These are phyloP conservation scores for Dacryopinax primogenitus DNA, from an alignment of 768 basidiomycete genomes.

Conservation along the genomic window DNA sequence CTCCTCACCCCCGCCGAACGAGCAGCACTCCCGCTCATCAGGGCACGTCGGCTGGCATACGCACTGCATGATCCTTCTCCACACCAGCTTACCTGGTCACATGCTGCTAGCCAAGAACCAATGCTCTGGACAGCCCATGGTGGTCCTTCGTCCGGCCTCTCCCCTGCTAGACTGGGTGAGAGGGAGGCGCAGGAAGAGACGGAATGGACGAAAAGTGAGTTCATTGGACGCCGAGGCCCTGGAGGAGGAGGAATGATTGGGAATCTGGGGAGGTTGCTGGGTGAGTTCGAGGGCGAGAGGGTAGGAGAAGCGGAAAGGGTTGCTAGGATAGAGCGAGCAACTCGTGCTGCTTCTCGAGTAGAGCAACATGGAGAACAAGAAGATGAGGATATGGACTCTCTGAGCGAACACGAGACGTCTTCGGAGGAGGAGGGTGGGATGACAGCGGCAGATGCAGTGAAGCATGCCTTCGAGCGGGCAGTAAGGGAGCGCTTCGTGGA, in stretches of 20 bases:
- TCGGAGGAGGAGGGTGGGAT: background rate
- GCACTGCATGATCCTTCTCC: background rate
- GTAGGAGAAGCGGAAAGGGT: background rate
- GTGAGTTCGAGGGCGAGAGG: background rate
- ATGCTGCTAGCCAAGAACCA: background rate
- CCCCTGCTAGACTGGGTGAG: background rate
- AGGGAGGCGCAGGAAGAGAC: background rate
- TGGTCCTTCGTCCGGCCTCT: background rate
- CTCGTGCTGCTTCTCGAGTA: background rate
- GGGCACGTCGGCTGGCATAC: background rate
- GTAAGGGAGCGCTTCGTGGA: background rate
- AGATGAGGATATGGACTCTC: background rate
- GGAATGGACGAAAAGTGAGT: background rate
- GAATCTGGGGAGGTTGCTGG: background rate
- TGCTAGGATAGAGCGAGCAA: background rate
- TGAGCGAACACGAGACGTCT: background rate
- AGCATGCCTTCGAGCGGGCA: background rate
- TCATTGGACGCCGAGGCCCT: background rate
- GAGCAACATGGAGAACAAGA: background rate
- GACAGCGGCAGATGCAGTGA: background rate
- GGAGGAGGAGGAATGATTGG: background rate
- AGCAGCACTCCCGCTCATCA: background rate
- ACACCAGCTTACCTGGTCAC: background rate
- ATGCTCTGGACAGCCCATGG: background rate
- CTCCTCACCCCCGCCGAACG: background rate